These are phyloP conservation scores for Poteriospumella lacustris DNA, from an alignment of 108 stramenopile species.

Conservation along the genomic window DNA sequence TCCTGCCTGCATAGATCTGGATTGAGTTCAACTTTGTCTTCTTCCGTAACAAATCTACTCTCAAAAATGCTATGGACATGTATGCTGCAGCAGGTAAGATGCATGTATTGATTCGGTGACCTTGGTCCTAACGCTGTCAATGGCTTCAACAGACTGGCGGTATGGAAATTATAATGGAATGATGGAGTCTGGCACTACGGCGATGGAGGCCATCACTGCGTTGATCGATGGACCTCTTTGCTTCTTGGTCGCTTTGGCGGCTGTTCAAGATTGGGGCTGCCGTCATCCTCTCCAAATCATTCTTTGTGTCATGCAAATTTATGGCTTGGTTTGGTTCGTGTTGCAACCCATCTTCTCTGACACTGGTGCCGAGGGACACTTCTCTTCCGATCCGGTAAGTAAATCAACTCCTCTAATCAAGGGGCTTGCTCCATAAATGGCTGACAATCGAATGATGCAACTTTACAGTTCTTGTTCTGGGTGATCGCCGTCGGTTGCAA, in stretches of 20 bases:
- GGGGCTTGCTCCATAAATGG: slow-evolving; percentile 31
- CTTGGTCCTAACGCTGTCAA: not conserved
- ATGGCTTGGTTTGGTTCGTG: not conserved
- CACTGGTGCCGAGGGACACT: slow-evolving; percentile 29
- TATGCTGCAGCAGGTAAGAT: slow-evolving; percentile 22
- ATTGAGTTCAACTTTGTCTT: slow-evolving; percentile 28
- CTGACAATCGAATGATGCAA: slow-evolving; percentile 10
- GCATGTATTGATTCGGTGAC: not conserved
- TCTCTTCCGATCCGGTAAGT: slow-evolving; percentile 32
- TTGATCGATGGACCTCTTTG: slow-evolving; percentile 17
- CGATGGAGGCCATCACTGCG: slow-evolving; percentile 30
- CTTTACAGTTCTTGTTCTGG: slow-evolving; percentile 1
- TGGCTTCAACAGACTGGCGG: not conserved
- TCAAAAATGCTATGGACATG: not conserved
- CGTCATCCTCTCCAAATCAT: slow-evolving; percentile 24
- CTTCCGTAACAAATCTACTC: not conserved
- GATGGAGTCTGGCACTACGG: slow-evolving; percentile 27
- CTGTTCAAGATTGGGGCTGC: not conserved
- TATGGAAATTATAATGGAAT: not conserved
- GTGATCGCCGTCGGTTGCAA: slow-evolving; percentile 25
- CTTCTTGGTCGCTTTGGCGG: slow-evolving; percentile 4
- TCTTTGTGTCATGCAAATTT: not conserved
- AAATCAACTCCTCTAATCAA: slow-evolving; percentile 41
- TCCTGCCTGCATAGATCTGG: slow-evolving; percentile 17
- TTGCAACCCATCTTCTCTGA: slow-evolving; percentile 13